Conservation (phyloP, 139 green algal genomes). For the Chlamydomonas sp. region DNA sequence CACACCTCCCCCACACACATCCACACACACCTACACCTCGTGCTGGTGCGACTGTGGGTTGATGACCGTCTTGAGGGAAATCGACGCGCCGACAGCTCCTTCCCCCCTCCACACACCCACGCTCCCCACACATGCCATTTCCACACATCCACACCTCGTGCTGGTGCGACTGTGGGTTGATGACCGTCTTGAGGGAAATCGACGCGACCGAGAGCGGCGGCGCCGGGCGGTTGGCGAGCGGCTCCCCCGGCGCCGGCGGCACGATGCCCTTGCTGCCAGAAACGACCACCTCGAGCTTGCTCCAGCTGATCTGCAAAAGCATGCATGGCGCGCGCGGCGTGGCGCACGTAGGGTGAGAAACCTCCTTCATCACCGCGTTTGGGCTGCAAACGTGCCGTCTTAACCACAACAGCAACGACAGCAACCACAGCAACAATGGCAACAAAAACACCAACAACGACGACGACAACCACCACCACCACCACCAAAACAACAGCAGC, state of each 20-base stretch:
- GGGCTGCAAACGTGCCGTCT: too few relatives aligned
- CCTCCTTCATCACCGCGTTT: too few relatives aligned
- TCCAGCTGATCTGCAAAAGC: slow-evolving; percentile 72
- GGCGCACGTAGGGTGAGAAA: too few relatives aligned
- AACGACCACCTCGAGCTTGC: slow-evolving; percentile 80
- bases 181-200: slow-evolving; percentile 79
- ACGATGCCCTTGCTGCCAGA: slow-evolving; percentile 52
- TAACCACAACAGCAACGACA: too few relatives aligned
- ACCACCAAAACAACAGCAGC: too few relatives aligned
- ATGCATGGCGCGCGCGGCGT: too few relatives aligned
- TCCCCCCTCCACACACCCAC: too few relatives aligned
- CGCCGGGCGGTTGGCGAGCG: slow-evolving; percentile 22
- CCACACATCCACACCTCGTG: slow-evolving; percentile 30
- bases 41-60: slow-evolving; percentile 47
- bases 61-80: slow-evolving; percentile 82
- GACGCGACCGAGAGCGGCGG: slow-evolving; percentile 80
- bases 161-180: slow-evolving; percentile 47
- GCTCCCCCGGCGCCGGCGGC: slow-evolving; percentile 13
- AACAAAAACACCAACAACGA: too few relatives aligned
- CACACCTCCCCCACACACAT: slow-evolving; percentile 3
- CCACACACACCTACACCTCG: slow-evolving; percentile 18
- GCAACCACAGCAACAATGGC: too few relatives aligned
- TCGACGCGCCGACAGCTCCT: slow-evolving; percentile 77
- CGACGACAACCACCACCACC: too few relatives aligned
- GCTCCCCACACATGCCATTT: too few relatives aligned